A percentile compares a stretch with the other conserved stretches of the same genome.
Evolutionary conservation across 2,329 filamentous ascomycete species (phyloP).

Genomic region (Alternaria brassicicola): DNA sequence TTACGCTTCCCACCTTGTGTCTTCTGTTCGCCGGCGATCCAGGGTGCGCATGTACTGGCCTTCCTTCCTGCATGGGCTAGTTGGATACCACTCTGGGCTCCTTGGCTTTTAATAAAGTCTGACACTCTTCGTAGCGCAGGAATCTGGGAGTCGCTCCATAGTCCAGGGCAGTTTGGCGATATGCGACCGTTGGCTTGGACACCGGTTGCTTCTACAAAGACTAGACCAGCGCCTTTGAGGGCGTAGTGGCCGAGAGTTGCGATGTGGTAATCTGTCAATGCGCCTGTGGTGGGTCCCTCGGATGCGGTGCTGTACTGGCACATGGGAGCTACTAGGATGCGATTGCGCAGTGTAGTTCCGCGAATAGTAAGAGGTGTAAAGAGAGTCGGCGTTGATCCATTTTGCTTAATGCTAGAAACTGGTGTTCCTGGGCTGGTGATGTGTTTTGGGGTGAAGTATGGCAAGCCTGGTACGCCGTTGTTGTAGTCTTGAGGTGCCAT

Average conservation of each 20-base stretch:
- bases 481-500: constrained; percentile 42
- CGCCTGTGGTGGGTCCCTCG: constrained; percentile 44
- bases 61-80: constrained; percentile 48
- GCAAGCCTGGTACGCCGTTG: constrained; percentile 31
- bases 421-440: constrained; percentile 49
- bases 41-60: constrained; percentile 41
- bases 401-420: constrained; percentile 9
- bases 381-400: constrained; percentile 33
- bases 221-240: constrained; percentile 44
- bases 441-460: constrained; percentile 57
- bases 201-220: constrained; percentile 47
- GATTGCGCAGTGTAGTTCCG: constrained; percentile 43
- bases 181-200: constrained; percentile 47
- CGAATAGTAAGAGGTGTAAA: constrained; percentile 48
- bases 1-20: constrained; percentile 31
- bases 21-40: constrained; percentile 31
- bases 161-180: constrained; percentile 44
- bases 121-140: constrained; percentile 38
- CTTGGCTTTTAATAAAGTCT: constrained; percentile 47
- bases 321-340: constrained; percentile 49
- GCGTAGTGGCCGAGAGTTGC: constrained; percentile 49
- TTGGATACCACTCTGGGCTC: constrained; percentile 41
- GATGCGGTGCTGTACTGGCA: constrained; percentile 46
- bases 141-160: constrained; percentile 48
- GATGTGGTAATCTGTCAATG: constrained; percentile 48